These are phyloP conservation scores for Protea cynaroides DNA, from an alignment of 164 flowering plant species.

Conservation along the genomic window DNA sequence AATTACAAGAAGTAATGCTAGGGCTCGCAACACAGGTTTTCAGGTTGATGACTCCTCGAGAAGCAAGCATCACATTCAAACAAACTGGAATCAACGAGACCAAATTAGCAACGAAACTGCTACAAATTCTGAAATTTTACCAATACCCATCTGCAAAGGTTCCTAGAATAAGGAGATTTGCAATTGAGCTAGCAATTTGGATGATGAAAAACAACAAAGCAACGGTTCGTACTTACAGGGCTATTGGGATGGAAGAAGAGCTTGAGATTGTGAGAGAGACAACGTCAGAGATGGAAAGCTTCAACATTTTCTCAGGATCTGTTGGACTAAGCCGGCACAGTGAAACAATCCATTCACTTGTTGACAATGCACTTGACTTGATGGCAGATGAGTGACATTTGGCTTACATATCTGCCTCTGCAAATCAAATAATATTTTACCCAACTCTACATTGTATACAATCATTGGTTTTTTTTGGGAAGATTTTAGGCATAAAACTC, in stretches of 20 bases:
- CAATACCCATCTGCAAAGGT: conserved; percentile 48
- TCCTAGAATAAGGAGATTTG: conserved; percentile 79
- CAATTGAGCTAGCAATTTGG: conserved; percentile 74
- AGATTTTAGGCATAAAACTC: too few species aligned
- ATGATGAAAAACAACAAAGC: conserved; percentile 60
- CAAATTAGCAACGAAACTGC: conserved; percentile 41
- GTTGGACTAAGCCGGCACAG: conserved; percentile 72
- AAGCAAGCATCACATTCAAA: conserved; percentile 39
- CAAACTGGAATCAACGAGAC: conserved; percentile 38
- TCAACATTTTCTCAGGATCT: conserved; percentile 88
- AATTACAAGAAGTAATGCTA: conserved; percentile 76
- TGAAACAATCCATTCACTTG: conserved; percentile 57
- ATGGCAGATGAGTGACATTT: conserved; percentile 15
- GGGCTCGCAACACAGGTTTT: conserved; percentile 73
- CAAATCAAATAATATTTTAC: neutral
- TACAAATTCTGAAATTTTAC: conserved; percentile 48
- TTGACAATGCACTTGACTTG: conserved; percentile 52
- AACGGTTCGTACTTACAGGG: conserved; percentile 37
- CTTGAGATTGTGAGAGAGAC: conserved; percentile 66
- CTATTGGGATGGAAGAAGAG: conserved; percentile 57
- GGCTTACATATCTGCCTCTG: neutral
- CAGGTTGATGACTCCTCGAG: conserved; percentile 48
- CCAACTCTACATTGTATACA: too few species aligned
- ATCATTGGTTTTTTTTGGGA: too few species aligned
- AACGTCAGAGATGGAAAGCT: conserved; percentile 82